These are phyloP conservation scores for Sphaerulina musiva DNA, from an alignment of 2,329 filamentous ascomycete species.

Conservation along the genomic window DNA sequence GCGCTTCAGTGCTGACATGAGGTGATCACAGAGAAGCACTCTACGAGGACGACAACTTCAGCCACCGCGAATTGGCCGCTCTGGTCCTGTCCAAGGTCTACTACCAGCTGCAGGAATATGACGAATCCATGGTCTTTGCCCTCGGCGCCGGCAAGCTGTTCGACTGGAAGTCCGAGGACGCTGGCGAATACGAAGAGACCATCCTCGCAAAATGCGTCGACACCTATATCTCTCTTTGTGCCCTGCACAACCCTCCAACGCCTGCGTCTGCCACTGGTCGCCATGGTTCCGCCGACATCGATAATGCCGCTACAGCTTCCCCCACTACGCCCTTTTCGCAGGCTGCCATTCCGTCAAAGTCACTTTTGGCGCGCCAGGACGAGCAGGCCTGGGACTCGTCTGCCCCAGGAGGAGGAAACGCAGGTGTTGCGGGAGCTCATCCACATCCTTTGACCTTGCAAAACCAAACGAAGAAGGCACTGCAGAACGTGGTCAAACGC, in stretches of 20 bases:
- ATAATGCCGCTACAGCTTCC: slow-evolving; percentile 60
- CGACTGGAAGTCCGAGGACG: slow-evolving; percentile 65
- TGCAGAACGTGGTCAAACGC: slow-evolving; percentile 78
- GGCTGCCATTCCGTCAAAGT: slow-evolving; percentile 87
- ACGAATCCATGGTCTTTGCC: slow-evolving; percentile 98
- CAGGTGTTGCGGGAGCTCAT: slow-evolving; percentile 47
- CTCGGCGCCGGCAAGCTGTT: slow-evolving; percentile 91
- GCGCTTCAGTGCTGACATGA: slow-evolving; percentile 19
- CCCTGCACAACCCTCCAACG: slow-evolving; percentile 50
- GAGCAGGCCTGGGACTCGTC: slow-evolving; percentile 56
- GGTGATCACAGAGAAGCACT: slow-evolving; percentile 68
- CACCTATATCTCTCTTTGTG: slow-evolving; percentile 83
- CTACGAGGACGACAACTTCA: slow-evolving; percentile 93
- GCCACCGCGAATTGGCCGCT: slow-evolving; percentile 87
- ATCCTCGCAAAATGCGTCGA: slow-evolving; percentile 97
- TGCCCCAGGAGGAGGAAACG: slow-evolving; percentile 51
- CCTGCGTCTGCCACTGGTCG: slow-evolving; percentile 17
- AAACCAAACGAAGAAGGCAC: slow-evolving; percentile 66
- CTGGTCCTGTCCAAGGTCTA: slow-evolving; percentile 96
- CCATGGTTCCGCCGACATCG: slow-evolving; percentile 51
- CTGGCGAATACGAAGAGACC: slow-evolving; percentile 95
- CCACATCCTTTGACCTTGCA: slow-evolving; percentile 61
- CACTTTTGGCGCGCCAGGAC: slow-evolving; percentile 76
- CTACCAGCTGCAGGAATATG: slow-evolving; percentile 97
- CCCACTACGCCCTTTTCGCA: slow-evolving; percentile 94